Evolutionary conservation across 495 filamentous ascomycete genomes (phyloP).

Genomic region (Talaromyces proteolyticus): DNA sequence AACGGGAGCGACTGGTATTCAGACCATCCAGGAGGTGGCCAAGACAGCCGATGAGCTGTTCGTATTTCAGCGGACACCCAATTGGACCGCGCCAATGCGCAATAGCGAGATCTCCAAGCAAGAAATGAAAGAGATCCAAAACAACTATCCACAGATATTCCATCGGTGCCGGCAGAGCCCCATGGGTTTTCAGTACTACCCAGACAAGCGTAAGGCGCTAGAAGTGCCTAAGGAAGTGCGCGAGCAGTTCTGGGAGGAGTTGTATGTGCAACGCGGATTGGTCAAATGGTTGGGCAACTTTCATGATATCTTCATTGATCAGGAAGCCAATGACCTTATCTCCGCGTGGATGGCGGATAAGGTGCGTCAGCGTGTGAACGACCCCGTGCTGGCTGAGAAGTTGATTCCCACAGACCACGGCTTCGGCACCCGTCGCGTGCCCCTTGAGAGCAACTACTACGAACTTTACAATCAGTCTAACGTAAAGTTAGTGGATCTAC

Average conservation of each 20-base stretch:
- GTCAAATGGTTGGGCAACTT: slow-evolving; percentile 23
- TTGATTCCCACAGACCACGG: slow-evolving; percentile 23
- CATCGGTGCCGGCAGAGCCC: slow-evolving; percentile 34
- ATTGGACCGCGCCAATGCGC: slow-evolving; percentile 41
- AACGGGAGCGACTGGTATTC: slow-evolving; percentile 44
- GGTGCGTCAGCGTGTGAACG: slow-evolving; percentile 19
- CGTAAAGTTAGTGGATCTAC: slow-evolving; percentile 26
- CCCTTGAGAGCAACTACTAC: slow-evolving; percentile 27
- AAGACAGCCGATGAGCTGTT: slow-evolving; percentile 25
- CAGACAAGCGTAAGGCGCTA: slow-evolving; percentile 9
- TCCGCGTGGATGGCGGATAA: slow-evolving; percentile 25
- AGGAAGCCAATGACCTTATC: slow-evolving; percentile 16
- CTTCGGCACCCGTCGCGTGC: slow-evolving; percentile 21
- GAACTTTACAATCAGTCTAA: slow-evolving; percentile 28
- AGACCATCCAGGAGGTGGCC: slow-evolving; percentile 28
- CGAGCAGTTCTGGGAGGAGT: slow-evolving; percentile 16
- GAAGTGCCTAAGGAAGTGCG: slow-evolving; percentile 17
- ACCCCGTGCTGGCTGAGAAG: slow-evolving; percentile 19
- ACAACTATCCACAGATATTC: slow-evolving; percentile 35
- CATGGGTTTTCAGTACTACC: slow-evolving; percentile 34
- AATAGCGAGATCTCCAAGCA: slow-evolving; percentile 33
- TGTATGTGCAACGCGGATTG: slow-evolving; percentile 21
- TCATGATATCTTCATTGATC: slow-evolving; percentile 19
- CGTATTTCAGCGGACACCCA: slow-evolving; percentile 46
- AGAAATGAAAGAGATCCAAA: slow-evolving; percentile 37